These are phyloP conservation scores for Calocera viscosa DNA, from an alignment of 768 basidiomycete genomes.

Conservation along the genomic window DNA sequence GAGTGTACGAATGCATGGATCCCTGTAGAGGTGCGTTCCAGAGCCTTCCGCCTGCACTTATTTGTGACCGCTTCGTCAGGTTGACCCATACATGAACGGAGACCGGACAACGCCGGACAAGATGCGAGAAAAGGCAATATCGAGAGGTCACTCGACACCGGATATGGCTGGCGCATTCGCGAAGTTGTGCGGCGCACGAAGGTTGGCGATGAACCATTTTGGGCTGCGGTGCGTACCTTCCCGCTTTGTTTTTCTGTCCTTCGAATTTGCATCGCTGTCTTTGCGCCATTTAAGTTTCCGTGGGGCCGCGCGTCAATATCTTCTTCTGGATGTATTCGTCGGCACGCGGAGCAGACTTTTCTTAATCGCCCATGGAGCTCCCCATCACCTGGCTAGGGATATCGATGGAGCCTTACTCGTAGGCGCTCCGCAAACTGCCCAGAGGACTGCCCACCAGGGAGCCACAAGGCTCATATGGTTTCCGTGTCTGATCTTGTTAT, in stretches of 20 bases:
- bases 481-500: too few relatives aligned
- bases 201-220: constrained; percentile 66
- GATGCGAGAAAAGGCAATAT: constrained; percentile 48
- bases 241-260: background rate
- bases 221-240: constrained; percentile 43
- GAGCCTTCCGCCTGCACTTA: constrained; percentile 7
- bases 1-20: constrained; percentile 72
- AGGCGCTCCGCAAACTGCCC: too few relatives aligned
- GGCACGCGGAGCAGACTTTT: too few relatives aligned
- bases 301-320: background rate
- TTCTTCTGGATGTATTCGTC: too few relatives aligned
- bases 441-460: too few relatives aligned
- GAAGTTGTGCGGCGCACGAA: constrained; percentile 42
- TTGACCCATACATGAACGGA: constrained; percentile 29
- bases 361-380: too few relatives aligned
- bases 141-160: constrained; percentile 67
- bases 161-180: constrained; percentile 69
- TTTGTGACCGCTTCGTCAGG: constrained; percentile 38
- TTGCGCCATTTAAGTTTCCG: background rate
- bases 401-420: too few relatives aligned
- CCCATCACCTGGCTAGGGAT: too few relatives aligned
- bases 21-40: constrained; percentile 32
- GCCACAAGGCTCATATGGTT: too few relatives aligned
- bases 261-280: background rate
- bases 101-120: constrained; percentile 27